Base-by-base conservation (phyloP, 768 basidiomycete genomes). In the Serendipita indica region DNA sequence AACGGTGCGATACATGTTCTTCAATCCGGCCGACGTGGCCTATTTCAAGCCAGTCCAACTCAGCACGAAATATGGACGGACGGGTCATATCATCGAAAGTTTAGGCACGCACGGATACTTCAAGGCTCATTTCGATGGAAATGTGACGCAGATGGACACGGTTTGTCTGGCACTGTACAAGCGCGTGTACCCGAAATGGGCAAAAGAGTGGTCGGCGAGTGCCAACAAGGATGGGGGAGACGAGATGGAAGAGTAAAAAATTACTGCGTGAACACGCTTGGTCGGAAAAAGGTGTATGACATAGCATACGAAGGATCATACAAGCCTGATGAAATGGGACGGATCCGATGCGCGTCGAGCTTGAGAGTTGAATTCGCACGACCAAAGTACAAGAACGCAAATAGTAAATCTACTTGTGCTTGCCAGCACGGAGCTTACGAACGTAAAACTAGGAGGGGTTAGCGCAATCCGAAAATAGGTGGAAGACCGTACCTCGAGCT, bases 1-100 rank as follows among this genome's bases (percentile, higher is more conserved):
- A 2, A 98, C 94, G 3, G 83, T 99, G 64, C 84, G 94, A 58
- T 98, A 97, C 74, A 89, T 99, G 89, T 98, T 98, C 74, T 98
- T 99, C 78, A 85, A 93, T 69, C 65, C 83, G 37, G 89, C 90
- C 45, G 94, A 98, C 68, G 79, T 97, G 52, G 75, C 79, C 39
- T 98, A 93, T 71, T 97, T 87, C 77, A 86, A 89, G 69, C 91
- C 92, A 1, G 82, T 98, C 60, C 89, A 94, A 67, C 74, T 97
- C 59, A 78, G 90, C 69, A 98, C 92, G 2, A 99, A 97, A 71
- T 78, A 84, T 61, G 93, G 94, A 7, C 79, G 89, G 20, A 77
- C 76, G 25, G 96, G 94, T 1, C 92, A 99, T 70, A 88, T 93
- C 64, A 77, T 76, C 49, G 93, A 92, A 71, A 85, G 89, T 6